A percentile compares a stretch with the other conserved stretches of the same genome.
These are phyloP conservation scores for Tephrocybe sp. DNA, from an alignment of 768 basidiomycete species.

Conservation along the genomic window DNA sequence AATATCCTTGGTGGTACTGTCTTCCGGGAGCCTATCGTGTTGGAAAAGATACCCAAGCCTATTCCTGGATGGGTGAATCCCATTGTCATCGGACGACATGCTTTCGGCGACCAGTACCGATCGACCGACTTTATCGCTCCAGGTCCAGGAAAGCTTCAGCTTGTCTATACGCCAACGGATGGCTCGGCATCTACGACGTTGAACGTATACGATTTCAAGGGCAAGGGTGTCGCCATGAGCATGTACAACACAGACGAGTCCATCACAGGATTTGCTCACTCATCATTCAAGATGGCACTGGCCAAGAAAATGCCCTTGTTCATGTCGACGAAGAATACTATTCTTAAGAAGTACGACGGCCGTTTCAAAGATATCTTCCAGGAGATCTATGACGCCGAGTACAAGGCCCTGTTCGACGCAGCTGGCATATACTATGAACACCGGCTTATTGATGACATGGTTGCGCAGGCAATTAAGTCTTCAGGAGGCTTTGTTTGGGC, in stretches of 20 bases:
- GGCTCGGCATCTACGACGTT: slow-evolving; percentile 66
- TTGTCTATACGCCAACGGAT: slow-evolving; percentile 82
- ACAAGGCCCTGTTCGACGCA: slow-evolving; percentile 68
- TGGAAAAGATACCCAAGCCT: slow-evolving; percentile 85
- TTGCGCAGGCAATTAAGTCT: slow-evolving; percentile 96
- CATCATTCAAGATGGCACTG: slow-evolving; percentile 96
- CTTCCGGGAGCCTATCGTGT: slow-evolving; percentile 97
- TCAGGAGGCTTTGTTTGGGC: slow-evolving; percentile 88
- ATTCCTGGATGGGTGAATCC: slow-evolving; percentile 97
- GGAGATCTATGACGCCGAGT: slow-evolving; percentile 84
- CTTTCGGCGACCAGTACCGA: slow-evolving; percentile 97
- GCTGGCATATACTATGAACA: slow-evolving; percentile 90
- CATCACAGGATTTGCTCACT: slow-evolving; percentile 93
- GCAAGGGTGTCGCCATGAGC: slow-evolving; percentile 87
- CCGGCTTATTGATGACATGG: slow-evolving; percentile 97
- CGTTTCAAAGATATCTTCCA: slow-evolving; percentile 99
- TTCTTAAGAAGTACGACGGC: slow-evolving; percentile 96
- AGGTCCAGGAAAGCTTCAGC: slow-evolving; percentile 90
- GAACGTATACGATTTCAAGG: slow-evolving; percentile 93
- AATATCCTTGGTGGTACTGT: slow-evolving; percentile 98
- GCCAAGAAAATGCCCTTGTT: slow-evolving; percentile 82
- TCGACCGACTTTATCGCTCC: slow-evolving; percentile 92
- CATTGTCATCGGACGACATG: slow-evolving; percentile 95
- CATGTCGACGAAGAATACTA: slow-evolving; percentile 98
- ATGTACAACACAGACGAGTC: slow-evolving; percentile 99